Base-by-base conservation (phyloP, 257 asterid species). In the Leptodermis oblonga region DNA sequence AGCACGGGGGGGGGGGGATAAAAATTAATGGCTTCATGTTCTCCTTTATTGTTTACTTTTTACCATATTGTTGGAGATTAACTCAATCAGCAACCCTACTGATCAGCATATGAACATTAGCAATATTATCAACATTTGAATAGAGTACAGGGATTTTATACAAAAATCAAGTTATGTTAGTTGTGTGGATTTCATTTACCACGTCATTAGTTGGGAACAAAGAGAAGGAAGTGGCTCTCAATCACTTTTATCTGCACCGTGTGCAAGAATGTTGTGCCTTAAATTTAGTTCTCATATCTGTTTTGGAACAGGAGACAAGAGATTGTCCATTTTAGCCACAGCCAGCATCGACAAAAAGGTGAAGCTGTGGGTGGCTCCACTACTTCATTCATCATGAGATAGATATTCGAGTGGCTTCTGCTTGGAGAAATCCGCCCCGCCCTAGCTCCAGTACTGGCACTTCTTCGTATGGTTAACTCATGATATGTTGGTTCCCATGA, bases 261-360 rank as follows among this genome's bases (percentile, higher is more conserved):
- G 15, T n/a, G n/a, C 18, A 0, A 45, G 8, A 7, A 61, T 51
- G n/a, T 51, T 14, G 54, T 51, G 8, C 17, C n/a, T 46, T 69
- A 22, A 34, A 22, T 33, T 11, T 20, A 8, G 14, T 62, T 26
- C 17, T 39, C 17, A 37, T 58, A 26, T 72, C 33, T 56, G 11
- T 62, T 52, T 30, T 42, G 67, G 43, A 76, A 70, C 86, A 89
- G 98, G 91, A 70, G 86, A 79, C 45, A 84, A 86, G 67, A 74
- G 65, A 61, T 36, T 77, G 49, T 17, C n/a, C n/a, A n/a, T n/a
- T n/a, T n/a, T n/a, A n/a, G n/a, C n/a, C n/a, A n/a, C n/a, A n/a
- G n/a, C n/a, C n/a, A n/a, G n/a, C n/a, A n/a, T n/a, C n/a, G n/a
- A n/a, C n/a, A n/a, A n/a, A n/a, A n/a, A n/a, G n/a, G n/a, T n/a